Evolutionary conservation across 805 yeast species (phyloP), one percentile per base, ranked within the genome.

Genomic region (Wickerhamomyces bovis): DNA sequence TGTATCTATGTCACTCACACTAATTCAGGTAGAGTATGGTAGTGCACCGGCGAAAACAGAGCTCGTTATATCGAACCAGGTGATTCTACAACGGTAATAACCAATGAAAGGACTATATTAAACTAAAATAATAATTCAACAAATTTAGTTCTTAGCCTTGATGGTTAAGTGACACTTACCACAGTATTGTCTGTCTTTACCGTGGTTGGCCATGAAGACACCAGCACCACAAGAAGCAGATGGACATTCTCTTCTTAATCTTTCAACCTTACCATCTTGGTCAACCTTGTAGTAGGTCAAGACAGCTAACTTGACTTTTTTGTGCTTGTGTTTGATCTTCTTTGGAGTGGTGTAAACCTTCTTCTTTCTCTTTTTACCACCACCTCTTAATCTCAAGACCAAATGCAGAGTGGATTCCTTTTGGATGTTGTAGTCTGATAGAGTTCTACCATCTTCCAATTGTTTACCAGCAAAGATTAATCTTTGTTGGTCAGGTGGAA

Each of bases 331-430:
- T 80, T 78, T 88, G 80, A 94, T 88, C 86, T 90, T 95, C 90
- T 94, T 94, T 82, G 99, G 99, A 72, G 98, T 92, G 80, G 98
- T 92, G 92, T 92, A 94, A 73, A 89, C 97, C 95, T 92, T 92
- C 97, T 94, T 94, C 94, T 94, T 94, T 85, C 96, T 92, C 94
- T 94, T 94, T 88, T 90, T 94, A 81, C 96, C 96, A 78, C 96
- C 97, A 80, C 98, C 98, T 80, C 97, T 88, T 72, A 92, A 86
- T 82, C 97, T 89, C 60, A 92, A 78, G 58, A 92, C 98, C 77
- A 92, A 83, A 75, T 92, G 97, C 47, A 90, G 74, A 53, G 97
- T 90, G 55, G 97, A 89, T 77, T 90, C 97, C 80, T 90, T 90
- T 77, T 89, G 96, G 72, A 90, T 90, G 85, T 90, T 90, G 92